Evolutionary conservation across 495 filamentous ascomycete genomes (phyloP).

Genomic region (Talaromyces trachyspermus): DNA sequence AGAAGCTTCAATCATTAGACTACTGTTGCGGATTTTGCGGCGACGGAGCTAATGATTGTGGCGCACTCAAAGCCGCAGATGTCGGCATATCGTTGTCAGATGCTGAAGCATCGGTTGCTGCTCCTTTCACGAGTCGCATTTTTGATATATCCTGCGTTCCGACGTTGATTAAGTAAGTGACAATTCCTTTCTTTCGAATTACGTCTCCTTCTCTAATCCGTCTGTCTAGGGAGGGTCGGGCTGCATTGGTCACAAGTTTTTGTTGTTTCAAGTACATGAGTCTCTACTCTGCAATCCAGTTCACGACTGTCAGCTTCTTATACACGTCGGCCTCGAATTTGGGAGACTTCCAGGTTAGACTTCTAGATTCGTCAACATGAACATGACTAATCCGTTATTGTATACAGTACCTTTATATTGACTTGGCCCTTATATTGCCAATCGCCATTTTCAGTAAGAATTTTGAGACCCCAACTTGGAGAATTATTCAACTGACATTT

Average conservation of each 20-base stretch:
- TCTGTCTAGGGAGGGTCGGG: slow-evolving; percentile 70
- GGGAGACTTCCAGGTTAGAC: slow-evolving; percentile 80
- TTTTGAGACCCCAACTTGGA: not conserved
- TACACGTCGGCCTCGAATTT: slow-evolving; percentile 95
- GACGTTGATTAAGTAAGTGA: slow-evolving; percentile 67
- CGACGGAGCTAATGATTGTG: slow-evolving; percentile 97
- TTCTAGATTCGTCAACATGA: not conserved
- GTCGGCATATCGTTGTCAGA: slow-evolving; percentile 98
- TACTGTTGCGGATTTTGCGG: slow-evolving; percentile 97
- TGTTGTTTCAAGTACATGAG: slow-evolving; percentile 99
- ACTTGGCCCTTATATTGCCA: slow-evolving; percentile 84
- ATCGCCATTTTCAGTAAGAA: slow-evolving; percentile 93
- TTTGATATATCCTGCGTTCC: slow-evolving; percentile 98
- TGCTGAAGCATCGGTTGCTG: slow-evolving; percentile 95
- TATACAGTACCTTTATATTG: slow-evolving; percentile 82
- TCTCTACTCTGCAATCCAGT: slow-evolving; percentile 97
- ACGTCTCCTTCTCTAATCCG: not conserved
- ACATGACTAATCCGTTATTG: slow-evolving; percentile 15
- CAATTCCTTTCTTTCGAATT: not conserved
- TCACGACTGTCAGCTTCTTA: slow-evolving; percentile 96
- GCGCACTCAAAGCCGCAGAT: slow-evolving; percentile 94
- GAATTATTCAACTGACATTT: slow-evolving; percentile 1
- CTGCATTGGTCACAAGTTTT: slow-evolving; percentile 93
- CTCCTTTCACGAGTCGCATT: slow-evolving; percentile 89
- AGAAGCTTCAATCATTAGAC: slow-evolving; percentile 93